Conservation (phyloP, 2,329 filamentous ascomycete species). For the Falciphora oryzae region DNA sequence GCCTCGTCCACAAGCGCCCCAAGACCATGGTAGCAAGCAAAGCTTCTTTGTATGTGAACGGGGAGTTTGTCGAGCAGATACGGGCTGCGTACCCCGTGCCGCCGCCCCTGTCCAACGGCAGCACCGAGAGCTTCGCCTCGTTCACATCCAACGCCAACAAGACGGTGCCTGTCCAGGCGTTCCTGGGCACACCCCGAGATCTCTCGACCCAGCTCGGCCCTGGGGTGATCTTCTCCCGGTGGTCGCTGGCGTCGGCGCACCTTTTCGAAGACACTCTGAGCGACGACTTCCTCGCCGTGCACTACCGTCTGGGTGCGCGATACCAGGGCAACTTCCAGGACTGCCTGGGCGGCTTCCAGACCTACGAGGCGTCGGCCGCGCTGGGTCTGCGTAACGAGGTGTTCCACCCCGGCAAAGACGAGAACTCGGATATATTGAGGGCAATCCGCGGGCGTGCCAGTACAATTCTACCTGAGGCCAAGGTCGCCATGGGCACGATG, state of each 20-base stretch:
- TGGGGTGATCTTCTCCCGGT: slow-evolving; percentile 68
- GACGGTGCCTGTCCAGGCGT: slow-evolving; percentile 74
- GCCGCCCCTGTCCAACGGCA: slow-evolving; percentile 58
- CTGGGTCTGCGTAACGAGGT: slow-evolving; percentile 89
- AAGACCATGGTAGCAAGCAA: slow-evolving; percentile 72
- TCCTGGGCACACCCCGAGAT: slow-evolving; percentile 86
- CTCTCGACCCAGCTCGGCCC: slow-evolving; percentile 70
- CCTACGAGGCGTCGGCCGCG: slow-evolving; percentile 87
- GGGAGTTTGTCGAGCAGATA: slow-evolving; percentile 88
- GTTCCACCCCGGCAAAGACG: slow-evolving; percentile 81
- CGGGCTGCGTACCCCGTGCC: slow-evolving; percentile 81
- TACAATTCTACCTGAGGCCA: slow-evolving; percentile 71
- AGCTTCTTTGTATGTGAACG: slow-evolving; percentile 84
- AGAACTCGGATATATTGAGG: slow-evolving; percentile 83
- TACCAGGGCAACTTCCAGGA: slow-evolving; percentile 98
- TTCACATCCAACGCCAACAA: slow-evolving; percentile 55
- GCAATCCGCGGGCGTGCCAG: slow-evolving; percentile 85
- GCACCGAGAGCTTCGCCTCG: slow-evolving; percentile 64
- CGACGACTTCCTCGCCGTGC: slow-evolving; percentile 87
- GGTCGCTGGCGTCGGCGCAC: slow-evolving; percentile 87
- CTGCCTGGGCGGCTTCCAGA: slow-evolving; percentile 90
- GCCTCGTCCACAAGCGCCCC: slow-evolving; percentile 74
- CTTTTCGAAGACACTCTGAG: slow-evolving; percentile 82
- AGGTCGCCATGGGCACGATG: slow-evolving; percentile 76
- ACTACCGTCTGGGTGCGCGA: slow-evolving; percentile 80